Conservation (phyloP, 192 early-diverging fungal genomes). For the Irineochytrium annulatum region DNA sequence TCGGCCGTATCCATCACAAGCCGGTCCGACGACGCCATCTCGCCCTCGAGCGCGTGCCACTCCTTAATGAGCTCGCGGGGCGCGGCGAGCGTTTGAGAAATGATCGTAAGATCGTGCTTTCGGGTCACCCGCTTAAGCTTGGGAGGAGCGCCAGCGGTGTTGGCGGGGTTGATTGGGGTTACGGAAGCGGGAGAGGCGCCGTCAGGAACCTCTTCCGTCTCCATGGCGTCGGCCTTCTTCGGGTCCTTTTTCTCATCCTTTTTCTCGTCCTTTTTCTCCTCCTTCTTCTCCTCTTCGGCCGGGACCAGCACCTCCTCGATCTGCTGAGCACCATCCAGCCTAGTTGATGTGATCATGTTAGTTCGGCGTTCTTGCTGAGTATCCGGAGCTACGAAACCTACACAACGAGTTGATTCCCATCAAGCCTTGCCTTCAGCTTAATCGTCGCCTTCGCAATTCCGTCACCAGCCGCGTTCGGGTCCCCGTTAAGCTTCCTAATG, state of each 20-base stretch:
- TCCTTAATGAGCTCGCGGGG: constrained; percentile 52
- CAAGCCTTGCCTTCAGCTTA: constrained; percentile 89
- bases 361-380: too few species aligned
- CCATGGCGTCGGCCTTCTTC: constrained; percentile 39
- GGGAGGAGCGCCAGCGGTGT: constrained; percentile 28
- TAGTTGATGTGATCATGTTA: too few species aligned
- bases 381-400: constrained; percentile 11
- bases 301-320: constrained; percentile 74
- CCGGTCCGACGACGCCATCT: constrained; percentile 80
- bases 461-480: constrained; percentile 51
- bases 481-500: constrained; percentile 56
- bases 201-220: constrained; percentile 17
- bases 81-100: constrained; percentile 58
- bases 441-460: constrained; percentile 63
- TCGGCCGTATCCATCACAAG: constrained; percentile 91
- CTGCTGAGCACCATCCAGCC: constrained; percentile 78
- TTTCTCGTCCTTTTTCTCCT: constrained; percentile 44
- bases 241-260: constrained; percentile 62
- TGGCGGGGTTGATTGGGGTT: constrained; percentile 25
- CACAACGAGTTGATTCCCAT: constrained; percentile 59
- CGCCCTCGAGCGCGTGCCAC: constrained; percentile 74
- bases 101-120: constrained; percentile 77
- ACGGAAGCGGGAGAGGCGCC: neutral
- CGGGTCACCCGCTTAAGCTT: constrained; percentile 92
- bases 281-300: constrained; percentile 72